Evolutionary conservation across 371 early-diverging fungal genomes (phyloP).

Genomic region (Blakeslea trispora): DNA sequence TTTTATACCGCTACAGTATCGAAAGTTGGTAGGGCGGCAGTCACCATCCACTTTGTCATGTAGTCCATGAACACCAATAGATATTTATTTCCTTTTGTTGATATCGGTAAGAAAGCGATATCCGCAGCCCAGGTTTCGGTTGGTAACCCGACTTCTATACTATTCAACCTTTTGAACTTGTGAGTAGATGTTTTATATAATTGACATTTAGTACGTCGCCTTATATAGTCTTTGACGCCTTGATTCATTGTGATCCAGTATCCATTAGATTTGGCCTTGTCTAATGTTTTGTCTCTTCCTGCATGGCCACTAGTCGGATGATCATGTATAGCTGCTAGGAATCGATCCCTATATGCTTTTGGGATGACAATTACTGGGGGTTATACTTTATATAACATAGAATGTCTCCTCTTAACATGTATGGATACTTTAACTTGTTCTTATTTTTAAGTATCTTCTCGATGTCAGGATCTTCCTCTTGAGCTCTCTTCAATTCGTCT

Average conservation of each 20-base stretch:
- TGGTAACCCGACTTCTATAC: slow-evolving; percentile 1
- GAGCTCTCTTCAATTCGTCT: too few relatives aligned
- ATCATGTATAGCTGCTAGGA: background rate
- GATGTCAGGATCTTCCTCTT: too few relatives aligned
- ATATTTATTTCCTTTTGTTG: slow-evolving; percentile 13
- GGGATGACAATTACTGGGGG: too few relatives aligned
- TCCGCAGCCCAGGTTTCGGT: slow-evolving; percentile 21
- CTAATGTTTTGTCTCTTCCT: slow-evolving; percentile 12
- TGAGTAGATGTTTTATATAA: slow-evolving; percentile 8
- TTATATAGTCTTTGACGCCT: background rate
- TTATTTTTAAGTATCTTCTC: too few relatives aligned
- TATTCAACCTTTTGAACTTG: slow-evolving; percentile 2
- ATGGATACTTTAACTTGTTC: too few relatives aligned
- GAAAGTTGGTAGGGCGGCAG: slow-evolving; percentile 8
- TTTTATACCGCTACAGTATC: too few relatives aligned
- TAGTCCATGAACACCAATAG: slow-evolving; percentile 20
- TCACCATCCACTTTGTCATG: slow-evolving; percentile 16
- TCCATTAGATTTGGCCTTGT: slow-evolving; percentile 2
- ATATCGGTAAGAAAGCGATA: slow-evolving; percentile 16
- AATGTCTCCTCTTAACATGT: too few relatives aligned
- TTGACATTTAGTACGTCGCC: background rate
- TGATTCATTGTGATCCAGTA: slow-evolving; percentile 12
- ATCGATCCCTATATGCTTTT: background rate
- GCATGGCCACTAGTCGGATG: slow-evolving; percentile 6
- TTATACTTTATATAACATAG: too few relatives aligned